Conservation (phyloP, 139 green algal genomes). For the Asterochloris erici region DNA sequence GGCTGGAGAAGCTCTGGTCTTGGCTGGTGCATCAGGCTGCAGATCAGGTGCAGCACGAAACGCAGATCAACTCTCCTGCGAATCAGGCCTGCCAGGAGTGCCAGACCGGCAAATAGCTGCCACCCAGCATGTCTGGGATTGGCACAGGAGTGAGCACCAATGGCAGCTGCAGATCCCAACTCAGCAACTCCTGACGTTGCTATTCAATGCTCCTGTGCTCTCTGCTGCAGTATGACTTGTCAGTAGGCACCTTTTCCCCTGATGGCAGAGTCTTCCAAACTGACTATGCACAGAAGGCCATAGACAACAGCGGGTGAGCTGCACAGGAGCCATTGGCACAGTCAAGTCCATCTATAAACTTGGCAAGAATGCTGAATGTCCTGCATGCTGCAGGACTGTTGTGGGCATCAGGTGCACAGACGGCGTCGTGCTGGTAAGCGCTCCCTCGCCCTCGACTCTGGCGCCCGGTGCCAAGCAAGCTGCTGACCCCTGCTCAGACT, state of each 20-base stretch:
- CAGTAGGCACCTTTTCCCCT: slow-evolving; percentile 92
- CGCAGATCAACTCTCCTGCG: too few species aligned
- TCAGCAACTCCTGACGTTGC: neutral
- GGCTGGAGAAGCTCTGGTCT: too few species aligned
- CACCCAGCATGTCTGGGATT: slow-evolving; percentile 71
- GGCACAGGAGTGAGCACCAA: slow-evolving; percentile 66
- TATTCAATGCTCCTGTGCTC: neutral
- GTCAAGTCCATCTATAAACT: neutral
- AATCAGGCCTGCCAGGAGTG: too few species aligned
- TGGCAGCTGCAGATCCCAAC: neutral
- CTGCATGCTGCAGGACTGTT: slow-evolving; percentile 71
- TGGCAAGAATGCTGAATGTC: neutral
- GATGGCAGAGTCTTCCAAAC: slow-evolving; percentile 98
- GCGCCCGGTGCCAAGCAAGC: too few species aligned
- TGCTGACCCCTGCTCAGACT: too few species aligned
- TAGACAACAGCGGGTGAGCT: slow-evolving; percentile 92
- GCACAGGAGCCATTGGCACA: neutral
- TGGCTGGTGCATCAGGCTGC: too few species aligned
- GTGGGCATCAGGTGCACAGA: slow-evolving; percentile 94
- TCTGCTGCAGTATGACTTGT: slow-evolving; percentile 91
- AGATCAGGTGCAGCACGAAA: too few species aligned
- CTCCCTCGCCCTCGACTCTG: neutral
- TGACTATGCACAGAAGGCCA: slow-evolving; percentile 98
- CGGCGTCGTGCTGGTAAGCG: slow-evolving; percentile 90
- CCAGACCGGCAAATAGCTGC: too few species aligned